phyloP scores from a whole-genome alignment of 495 filamentous ascomycete genomes.

The Pyrenopolyporus hunteri region DNA sequence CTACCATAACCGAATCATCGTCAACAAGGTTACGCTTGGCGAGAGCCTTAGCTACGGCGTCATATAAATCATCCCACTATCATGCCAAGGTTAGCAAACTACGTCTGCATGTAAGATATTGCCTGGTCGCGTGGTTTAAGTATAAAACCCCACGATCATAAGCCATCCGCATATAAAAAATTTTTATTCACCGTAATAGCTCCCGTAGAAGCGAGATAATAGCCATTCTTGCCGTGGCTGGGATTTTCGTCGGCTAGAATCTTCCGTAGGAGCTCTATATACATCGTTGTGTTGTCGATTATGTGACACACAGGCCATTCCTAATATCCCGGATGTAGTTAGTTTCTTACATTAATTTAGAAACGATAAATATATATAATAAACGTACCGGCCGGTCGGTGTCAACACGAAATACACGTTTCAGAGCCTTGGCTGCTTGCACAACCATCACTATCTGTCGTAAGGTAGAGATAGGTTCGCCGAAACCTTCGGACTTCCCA shows the following conservation, averaged over 20 bases:
- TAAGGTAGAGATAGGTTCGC: slow-evolving; percentile 53
- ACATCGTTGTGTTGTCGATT: slow-evolving; percentile 50
- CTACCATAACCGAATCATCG: slow-evolving; percentile 41
- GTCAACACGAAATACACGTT: slow-evolving; percentile 50
- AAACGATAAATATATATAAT: not conserved
- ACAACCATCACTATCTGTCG: slow-evolving; percentile 55
- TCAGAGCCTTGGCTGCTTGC: slow-evolving; percentile 44
- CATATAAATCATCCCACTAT: slow-evolving; percentile 56
- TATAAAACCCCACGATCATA: not conserved
- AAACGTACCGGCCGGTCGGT: slow-evolving; percentile 40
- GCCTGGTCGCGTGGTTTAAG: not conserved
- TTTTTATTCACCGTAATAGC: slow-evolving; percentile 39
- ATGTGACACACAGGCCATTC: slow-evolving; percentile 58
- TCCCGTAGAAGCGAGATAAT: slow-evolving; percentile 57
- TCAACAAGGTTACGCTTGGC: slow-evolving; percentile 46
- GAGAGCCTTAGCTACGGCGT: slow-evolving; percentile 47
- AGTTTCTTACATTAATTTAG: not conserved
- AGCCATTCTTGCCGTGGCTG: slow-evolving; percentile 51
- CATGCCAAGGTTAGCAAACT: not conserved
- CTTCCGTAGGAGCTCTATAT: slow-evolving; percentile 49
- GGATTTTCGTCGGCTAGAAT: slow-evolving; percentile 50
- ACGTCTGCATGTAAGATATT: not conserved
- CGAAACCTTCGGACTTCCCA: slow-evolving; percentile 54
- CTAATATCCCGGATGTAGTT: slow-evolving; percentile 29
- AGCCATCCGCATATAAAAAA: not conserved